These are phyloP conservation scores for Colletotrichum euphorbiae DNA, from an alignment of 2,329 filamentous ascomycete genomes.

Conservation along the genomic window DNA sequence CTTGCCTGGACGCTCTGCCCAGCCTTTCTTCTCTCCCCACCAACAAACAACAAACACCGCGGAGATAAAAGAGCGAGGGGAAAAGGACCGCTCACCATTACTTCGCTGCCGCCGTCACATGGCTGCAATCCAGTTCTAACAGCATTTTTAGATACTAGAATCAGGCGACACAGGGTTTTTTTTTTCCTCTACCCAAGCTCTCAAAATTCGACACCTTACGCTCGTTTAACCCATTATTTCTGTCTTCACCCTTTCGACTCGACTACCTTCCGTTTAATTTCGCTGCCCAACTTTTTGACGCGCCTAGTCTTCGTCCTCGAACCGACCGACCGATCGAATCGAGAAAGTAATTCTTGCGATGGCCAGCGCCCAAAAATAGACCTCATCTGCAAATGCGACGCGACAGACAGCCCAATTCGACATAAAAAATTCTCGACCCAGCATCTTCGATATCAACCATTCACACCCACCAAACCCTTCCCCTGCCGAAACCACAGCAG, in stretches of 20 bases:
- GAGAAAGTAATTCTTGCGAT: constrained; percentile 14
- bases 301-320: constrained; percentile 19
- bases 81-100: constrained; percentile 19
- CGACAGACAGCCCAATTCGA: constrained; percentile 14
- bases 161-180: constrained; percentile 27
- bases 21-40: constrained; percentile 38
- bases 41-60: constrained; percentile 38
- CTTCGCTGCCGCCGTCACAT: constrained; percentile 25
- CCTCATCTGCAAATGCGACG: constrained; percentile 34
- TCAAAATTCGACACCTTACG: constrained; percentile 26
- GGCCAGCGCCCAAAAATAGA: constrained; percentile 34
- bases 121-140: constrained; percentile 37
- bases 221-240: constrained; percentile 35
- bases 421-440: constrained; percentile 8
- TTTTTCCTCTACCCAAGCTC: constrained; percentile 13
- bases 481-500: not conserved
- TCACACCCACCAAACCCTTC: constrained; percentile 2
- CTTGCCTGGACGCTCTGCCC: constrained; percentile 36
- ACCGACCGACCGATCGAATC: constrained; percentile 14
- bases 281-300: constrained; percentile 28
- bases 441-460: constrained; percentile 26
- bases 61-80: constrained; percentile 30
- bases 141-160: constrained; percentile 7
- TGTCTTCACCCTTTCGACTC: constrained; percentile 9
- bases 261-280: constrained; percentile 35